Conservation (phyloP, 306 rosid species). For the Castanea sativa region DNA sequence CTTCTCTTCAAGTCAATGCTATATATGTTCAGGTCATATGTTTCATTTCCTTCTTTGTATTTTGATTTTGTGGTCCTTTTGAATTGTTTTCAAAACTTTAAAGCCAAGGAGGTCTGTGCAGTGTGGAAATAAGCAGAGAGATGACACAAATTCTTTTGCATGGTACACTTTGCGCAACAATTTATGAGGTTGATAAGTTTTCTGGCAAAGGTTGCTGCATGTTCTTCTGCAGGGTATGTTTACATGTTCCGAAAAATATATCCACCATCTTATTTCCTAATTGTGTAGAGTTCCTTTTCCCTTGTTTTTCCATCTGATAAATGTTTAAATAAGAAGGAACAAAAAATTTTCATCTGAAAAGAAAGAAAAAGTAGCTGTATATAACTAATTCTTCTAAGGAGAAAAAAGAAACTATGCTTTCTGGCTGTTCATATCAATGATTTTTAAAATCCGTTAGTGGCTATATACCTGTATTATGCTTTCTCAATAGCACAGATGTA, state of each 20-base stretch:
- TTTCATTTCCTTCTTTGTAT: neutral
- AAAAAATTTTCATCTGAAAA: neutral
- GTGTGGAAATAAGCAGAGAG: neutral
- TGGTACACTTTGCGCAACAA: conserved; percentile 38
- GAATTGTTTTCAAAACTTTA: neutral
- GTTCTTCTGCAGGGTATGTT: conserved; percentile 42
- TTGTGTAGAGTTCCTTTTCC: neutral
- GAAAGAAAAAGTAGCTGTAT: neutral
- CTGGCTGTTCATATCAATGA: neutral
- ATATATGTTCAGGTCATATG: neutral
- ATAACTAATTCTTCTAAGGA: no score
- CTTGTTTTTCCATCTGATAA: neutral
- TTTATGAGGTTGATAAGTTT: conserved; percentile 36
- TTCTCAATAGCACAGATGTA: no score
- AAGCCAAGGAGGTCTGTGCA: neutral
- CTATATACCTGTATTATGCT: no score
- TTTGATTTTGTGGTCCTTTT: neutral
- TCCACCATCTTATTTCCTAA: neutral
- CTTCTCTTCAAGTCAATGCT: neutral
- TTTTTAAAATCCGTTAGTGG: no score
- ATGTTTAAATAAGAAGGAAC: neutral
- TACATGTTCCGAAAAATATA: neutral
- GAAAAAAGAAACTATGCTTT: neutral
- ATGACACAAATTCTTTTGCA: conserved; percentile 30
- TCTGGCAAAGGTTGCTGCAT: conserved; percentile 30